Percentiles rank a stretch among this genome's conserved stretches.
Conservation (phyloP, 495 filamentous ascomycete species). For the Hypoxylon lienhwacheense region DNA sequence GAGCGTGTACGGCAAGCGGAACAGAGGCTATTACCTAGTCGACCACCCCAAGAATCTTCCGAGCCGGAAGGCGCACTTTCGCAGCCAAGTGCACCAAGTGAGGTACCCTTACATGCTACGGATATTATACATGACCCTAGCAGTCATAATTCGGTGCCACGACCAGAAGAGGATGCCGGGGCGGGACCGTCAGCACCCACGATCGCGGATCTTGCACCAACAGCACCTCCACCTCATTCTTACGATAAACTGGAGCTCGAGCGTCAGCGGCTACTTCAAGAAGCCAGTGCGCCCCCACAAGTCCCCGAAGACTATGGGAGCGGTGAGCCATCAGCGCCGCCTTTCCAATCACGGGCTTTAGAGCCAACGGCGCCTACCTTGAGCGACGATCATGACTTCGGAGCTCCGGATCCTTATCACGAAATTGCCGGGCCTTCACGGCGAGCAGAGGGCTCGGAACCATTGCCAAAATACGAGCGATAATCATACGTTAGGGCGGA, state of each 20-base stretch:
- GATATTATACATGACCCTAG: conserved; percentile 47
- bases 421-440: conserved; percentile 28
- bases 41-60: conserved; percentile 53
- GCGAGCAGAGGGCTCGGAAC: conserved; percentile 36
- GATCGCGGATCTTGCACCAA: conserved; percentile 47
- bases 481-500: conserved; percentile 28
- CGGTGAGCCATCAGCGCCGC: conserved; percentile 22
- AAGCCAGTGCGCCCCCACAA: conserved; percentile 68
- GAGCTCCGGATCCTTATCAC: conserved; percentile 39
- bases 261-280: conserved; percentile 67
- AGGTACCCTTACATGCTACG: conserved; percentile 3
- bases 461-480: conserved; percentile 49
- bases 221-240: conserved; percentile 38
- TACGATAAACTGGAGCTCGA: conserved; percentile 90
- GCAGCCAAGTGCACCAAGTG: conserved; percentile 38
- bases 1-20: conserved; percentile 67
- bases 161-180: conserved; percentile 3
- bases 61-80: conserved; percentile 53
- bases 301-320: conserved; percentile 53
- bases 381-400: conserved; percentile 63
- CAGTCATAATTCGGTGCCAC: conserved; percentile 2
- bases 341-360: conserved; percentile 12
- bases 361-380: conserved; percentile 69
- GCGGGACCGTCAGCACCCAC: conserved; percentile 51
- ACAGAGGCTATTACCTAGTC: conserved; percentile 69